These are phyloP conservation scores for Sarocladiaceae sp. DNA, from an alignment of 2,329 filamentous ascomycete species.

Conservation along the genomic window DNA sequence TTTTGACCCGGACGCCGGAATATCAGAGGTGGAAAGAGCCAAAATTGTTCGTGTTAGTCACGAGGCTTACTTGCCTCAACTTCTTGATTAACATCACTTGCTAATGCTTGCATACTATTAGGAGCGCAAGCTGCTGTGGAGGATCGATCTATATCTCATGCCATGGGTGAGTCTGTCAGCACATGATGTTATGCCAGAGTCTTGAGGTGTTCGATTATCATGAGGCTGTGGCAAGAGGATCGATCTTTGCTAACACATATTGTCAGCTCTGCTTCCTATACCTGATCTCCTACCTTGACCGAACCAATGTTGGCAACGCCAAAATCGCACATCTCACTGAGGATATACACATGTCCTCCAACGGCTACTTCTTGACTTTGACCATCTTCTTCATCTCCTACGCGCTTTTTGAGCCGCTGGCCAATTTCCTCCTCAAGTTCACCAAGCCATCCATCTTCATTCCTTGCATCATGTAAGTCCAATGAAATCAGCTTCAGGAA, in stretches of 20 bases:
- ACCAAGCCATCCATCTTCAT: constrained; percentile 49
- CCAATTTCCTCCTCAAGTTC: constrained; percentile 60
- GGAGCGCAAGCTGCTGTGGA: constrained; percentile 51
- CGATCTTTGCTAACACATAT: no score
- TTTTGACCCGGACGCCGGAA: no score
- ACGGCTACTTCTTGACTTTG: constrained; percentile 50
- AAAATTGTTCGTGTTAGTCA: no score
- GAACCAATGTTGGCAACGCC: constrained; percentile 48
- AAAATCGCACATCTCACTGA: constrained; percentile 55
- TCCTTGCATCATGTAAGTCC: constrained; percentile 46
- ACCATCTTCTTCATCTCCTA: constrained; percentile 68
- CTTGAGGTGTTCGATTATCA: no score
- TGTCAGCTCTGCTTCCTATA: constrained; percentile 58
- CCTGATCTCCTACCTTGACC: constrained; percentile 31
- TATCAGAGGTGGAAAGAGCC: no score
- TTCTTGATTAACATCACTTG: no score
- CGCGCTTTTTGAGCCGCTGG: constrained; percentile 55
- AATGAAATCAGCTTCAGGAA: no score
- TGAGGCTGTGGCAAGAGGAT: no score
- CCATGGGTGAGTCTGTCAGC: no score
- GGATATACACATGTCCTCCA: constrained; percentile 47
- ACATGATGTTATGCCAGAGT: no score
- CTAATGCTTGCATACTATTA: no score
- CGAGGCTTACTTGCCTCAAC: no score
- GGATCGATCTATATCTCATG: constrained; percentile 50